Percentiles rank a stretch among this genome's conserved stretches.
Evolutionary conservation across 2,329 filamentous ascomycete species (phyloP).

Genomic region (Triangularia verruculosa): DNA sequence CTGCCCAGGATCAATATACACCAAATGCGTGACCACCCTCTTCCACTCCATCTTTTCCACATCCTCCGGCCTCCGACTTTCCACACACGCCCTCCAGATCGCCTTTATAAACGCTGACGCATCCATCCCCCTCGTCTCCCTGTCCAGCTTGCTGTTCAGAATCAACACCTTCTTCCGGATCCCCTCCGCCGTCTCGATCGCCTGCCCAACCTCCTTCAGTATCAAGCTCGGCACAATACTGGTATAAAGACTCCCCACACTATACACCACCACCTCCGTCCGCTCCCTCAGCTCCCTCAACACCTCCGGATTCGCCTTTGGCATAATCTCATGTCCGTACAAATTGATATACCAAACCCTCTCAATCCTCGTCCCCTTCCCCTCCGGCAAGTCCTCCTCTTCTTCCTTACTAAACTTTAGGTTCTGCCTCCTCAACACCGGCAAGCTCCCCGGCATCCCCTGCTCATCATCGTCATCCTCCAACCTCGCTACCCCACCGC

Average conservation of each 20-base stretch:
- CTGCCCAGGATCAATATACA: conserved; percentile 57
- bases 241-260: conserved; percentile 91
- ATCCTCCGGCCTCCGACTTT: conserved; percentile 53
- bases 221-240: conserved; percentile 82
- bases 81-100: conserved; percentile 69
- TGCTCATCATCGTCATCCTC: conserved; percentile 77
- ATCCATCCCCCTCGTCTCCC: conserved; percentile 74
- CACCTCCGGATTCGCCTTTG: conserved; percentile 78
- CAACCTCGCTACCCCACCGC: conserved; percentile 46
- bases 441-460: conserved; percentile 76
- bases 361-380: conserved; percentile 68
- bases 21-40: conserved; percentile 76
- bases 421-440: conserved; percentile 74
- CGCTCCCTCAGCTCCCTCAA: conserved; percentile 59
- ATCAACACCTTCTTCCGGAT: conserved; percentile 72
- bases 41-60: conserved; percentile 40
- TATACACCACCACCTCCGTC: conserved; percentile 75
- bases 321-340: conserved; percentile 92
- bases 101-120: conserved; percentile 81
- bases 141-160: conserved; percentile 77
- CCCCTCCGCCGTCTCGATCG: conserved; percentile 48
- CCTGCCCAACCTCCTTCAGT: conserved; percentile 68
- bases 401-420: conserved; percentile 76
- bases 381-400: conserved; percentile 57
- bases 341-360: conserved; percentile 97